These are phyloP conservation scores for Penicillium aurantiogriseum DNA, from an alignment of 2,329 filamentous ascomycete species.

Conservation along the genomic window DNA sequence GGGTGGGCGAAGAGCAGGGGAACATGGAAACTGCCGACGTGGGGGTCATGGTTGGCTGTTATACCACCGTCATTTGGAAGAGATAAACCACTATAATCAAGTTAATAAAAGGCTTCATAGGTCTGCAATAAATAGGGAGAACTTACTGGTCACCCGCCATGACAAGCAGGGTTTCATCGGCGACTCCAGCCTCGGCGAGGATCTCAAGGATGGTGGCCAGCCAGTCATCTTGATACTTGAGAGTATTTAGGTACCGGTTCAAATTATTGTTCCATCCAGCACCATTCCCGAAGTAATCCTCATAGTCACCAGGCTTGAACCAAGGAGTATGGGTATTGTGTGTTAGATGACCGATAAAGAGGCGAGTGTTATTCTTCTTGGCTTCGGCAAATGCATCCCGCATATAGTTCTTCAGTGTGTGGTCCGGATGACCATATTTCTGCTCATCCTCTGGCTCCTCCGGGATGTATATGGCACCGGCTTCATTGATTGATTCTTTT, in stretches of 20 bases:
- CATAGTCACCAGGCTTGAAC: slow-evolving; percentile 24
- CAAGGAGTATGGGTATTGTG: slow-evolving; percentile 31
- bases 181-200: slow-evolving; percentile 28
- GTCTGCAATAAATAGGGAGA: no score
- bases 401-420: slow-evolving; percentile 25
- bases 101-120: neutral
- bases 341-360: slow-evolving; percentile 31
- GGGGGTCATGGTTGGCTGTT: slow-evolving; percentile 30
- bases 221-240: slow-evolving; percentile 30
- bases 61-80: slow-evolving; percentile 29
- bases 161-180: slow-evolving; percentile 31
- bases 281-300: slow-evolving; percentile 17
- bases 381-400: slow-evolving; percentile 28
- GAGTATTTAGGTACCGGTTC: slow-evolving; percentile 31
- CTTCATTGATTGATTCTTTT: slow-evolving; percentile 20
- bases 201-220: slow-evolving; percentile 27
- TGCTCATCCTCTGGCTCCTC: slow-evolving; percentile 23
- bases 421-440: slow-evolving; percentile 27
- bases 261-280: slow-evolving; percentile 19
- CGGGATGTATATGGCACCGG: slow-evolving; percentile 18
- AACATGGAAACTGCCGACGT: slow-evolving; percentile 28
- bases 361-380: slow-evolving; percentile 26
- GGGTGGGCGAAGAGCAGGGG: slow-evolving; percentile 29
- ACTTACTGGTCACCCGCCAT: slow-evolving; percentile 32
- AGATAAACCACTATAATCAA: slow-evolving; percentile 19